Conservation (phyloP, 352 stramenopile species). For the Thraustotheca clavata region DNA sequence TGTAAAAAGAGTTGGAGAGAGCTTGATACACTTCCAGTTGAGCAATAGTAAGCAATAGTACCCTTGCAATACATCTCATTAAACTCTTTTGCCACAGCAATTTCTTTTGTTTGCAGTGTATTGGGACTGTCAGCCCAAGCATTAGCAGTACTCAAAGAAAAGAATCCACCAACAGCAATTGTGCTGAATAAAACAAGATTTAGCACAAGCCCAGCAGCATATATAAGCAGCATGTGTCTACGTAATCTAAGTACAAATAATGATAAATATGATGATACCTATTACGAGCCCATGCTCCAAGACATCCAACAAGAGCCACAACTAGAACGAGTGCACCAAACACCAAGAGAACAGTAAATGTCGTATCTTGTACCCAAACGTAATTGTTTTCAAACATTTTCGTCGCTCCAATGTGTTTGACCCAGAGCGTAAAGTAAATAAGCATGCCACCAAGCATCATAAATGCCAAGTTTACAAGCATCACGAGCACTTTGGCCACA, state of each 20-base stretch:
- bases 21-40: constrained; percentile 7
- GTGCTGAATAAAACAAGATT: constrained; percentile 57
- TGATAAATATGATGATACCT: constrained; percentile 29
- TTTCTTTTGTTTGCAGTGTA: constrained; percentile 29
- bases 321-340: constrained; percentile 58
- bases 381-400: constrained; percentile 71
- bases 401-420: constrained; percentile 63
- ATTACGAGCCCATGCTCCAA: constrained; percentile 60
- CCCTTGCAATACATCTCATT: constrained; percentile 77
- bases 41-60: constrained; percentile 74
- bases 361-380: constrained; percentile 57
- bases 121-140: constrained; percentile 38
- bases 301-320: constrained; percentile 56
- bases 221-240: constrained; percentile 46
- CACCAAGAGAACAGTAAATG: constrained; percentile 59
- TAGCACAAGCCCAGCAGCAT: constrained; percentile 52
- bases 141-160: constrained; percentile 43
- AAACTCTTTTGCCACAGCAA: constrained; percentile 54
- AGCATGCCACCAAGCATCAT: constrained; percentile 67
- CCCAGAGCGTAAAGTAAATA: constrained; percentile 63
- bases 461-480: constrained; percentile 82
- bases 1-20: constrained; percentile 25
- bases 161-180: constrained; percentile 46
- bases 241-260: not conserved
- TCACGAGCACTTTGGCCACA: constrained; percentile 64